Evolutionary conservation across 371 early-diverging fungal species (phyloP), one percentile per base, ranked within the genome.

Genomic region (Actinomucor elegans): DNA sequence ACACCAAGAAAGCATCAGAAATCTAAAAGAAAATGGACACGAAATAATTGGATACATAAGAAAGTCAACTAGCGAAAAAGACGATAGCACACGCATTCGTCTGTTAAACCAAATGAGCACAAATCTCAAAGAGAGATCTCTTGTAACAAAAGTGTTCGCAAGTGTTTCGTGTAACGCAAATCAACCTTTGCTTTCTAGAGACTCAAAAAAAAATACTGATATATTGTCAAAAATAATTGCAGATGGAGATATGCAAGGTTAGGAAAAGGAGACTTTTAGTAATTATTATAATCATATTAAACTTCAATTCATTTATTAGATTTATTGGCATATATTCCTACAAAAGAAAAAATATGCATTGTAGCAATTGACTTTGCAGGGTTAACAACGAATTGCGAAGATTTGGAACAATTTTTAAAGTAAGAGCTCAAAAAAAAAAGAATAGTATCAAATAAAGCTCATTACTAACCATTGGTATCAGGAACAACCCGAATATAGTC

Each of bases 341-440:
- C 44, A 2, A 55, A 1, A 18, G 46, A 57, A 7, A 49, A 27
- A 32, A 24, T 57, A 35, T 46, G 52, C 41, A 58, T 58, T 47
- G 52, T 58, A 17, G 52, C 17, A 45, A 42, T 51, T 52, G 58
- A 52, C 37, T 52, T 52, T 58, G 52, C 52, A 44, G 52, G 58
- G 15, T 37, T 47, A 38, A 58, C 47, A n/a, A 58, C 52, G 24
- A 51, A 58, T 58, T 12, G 47, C 33, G 35, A 58, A 47, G 52
- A 52, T 47, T 58, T 58, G 52, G 23, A 46, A 44, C 35, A 35
- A 36, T 41, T 56, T 17, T 48, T 56, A 21, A 55, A 28, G 47
- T 55, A 48, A 31, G 35, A 35, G 15, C 33, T 48, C 11, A 41
- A 41, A 48, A 38, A 41, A 57, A 46, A 60, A 51, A 48, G 29